Conservation (phyloP, 805 yeast species). For the Henningerozyma blattae region DNA sequence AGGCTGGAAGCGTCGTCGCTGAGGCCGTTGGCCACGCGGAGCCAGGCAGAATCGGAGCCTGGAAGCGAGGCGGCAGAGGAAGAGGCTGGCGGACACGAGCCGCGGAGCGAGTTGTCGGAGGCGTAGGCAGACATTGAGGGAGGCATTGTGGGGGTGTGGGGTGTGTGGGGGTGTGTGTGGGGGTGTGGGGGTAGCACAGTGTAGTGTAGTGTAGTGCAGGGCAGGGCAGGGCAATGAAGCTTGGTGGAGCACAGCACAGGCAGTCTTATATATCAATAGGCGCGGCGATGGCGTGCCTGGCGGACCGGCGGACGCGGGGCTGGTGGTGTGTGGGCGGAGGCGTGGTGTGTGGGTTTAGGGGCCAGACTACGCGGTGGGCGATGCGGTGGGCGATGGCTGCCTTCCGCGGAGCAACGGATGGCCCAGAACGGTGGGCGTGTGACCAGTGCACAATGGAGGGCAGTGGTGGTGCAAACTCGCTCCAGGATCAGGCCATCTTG, state of each 20-base stretch:
- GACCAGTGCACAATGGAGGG: too few relatives aligned
- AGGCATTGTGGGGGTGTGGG: not conserved
- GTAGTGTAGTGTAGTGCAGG: not conserved
- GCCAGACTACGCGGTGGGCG: not conserved
- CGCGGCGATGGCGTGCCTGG: not conserved
- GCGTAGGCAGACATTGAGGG: too few relatives aligned
- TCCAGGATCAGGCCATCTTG: too few relatives aligned
- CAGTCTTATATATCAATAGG: not conserved
- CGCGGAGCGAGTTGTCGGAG: too few relatives aligned
- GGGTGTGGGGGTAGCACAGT: not conserved
- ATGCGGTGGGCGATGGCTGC: not conserved
- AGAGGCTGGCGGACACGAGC: too few relatives aligned
- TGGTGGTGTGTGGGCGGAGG: not conserved
- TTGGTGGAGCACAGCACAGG: not conserved
- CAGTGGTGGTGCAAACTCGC: too few relatives aligned
- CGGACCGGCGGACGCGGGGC: not conserved
- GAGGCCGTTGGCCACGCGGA: too few relatives aligned
- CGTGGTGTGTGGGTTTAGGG: not conserved
- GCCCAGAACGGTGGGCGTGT: too few relatives aligned
- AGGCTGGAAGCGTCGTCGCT: too few relatives aligned
- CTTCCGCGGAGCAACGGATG: too few relatives aligned
- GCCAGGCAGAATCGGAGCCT: too few relatives aligned
- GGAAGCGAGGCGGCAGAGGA: too few relatives aligned
- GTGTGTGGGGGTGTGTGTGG: not conserved
- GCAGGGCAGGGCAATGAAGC: not conserved